Evolutionary conservation across 106 monocot species (phyloP), one percentile per base, ranked within the genome.

Genomic region (Acorus gramineus): DNA sequence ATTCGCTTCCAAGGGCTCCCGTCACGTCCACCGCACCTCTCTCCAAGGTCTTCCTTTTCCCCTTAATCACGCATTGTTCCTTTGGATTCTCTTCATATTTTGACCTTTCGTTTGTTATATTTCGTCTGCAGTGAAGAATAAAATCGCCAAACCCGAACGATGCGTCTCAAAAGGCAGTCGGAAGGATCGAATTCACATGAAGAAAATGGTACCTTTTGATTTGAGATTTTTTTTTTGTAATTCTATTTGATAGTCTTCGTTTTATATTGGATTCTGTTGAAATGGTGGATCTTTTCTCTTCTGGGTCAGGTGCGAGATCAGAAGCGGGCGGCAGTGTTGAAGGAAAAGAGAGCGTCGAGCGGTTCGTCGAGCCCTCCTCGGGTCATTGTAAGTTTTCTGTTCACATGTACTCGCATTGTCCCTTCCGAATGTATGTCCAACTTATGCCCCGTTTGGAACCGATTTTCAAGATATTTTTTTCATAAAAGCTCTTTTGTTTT

Each of bases 1-100:
- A n/a, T 96, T 82, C 65, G 73, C 90, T 14, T 85, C 95, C 44
- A 96, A 96, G 59, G 64, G 87, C 4, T 82, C 90, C 2, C 84
- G 90, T 47, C 49, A 85, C 7, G 58, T 64, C 43, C 95, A 96
- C 72, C 74, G 68, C 42, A 77, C 74, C 9, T 65, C 80, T 8
- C 13, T 10, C 42, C 62, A 58, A 8, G 82, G 84, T 79, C 42
- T 4, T 7, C 47, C 2, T 3, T 7, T 63, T 43, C 47, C 48
- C 42, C 11, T 1, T 49, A 4, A 9, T 49, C 3, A 6, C 0
- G 1, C 4, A 49, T 42, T 63, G 3, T 57, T 57, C 45, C 67
- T 49, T 55, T 10, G 7, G 4, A 28, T 67, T 50, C 8, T 58
- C 14, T 50, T 44, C 53, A 4, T 63, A 3, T 46, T 54, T 47